Conservation (phyloP, 768 basidiomycete genomes). For the Porpolomopsis calyptriformis region DNA sequence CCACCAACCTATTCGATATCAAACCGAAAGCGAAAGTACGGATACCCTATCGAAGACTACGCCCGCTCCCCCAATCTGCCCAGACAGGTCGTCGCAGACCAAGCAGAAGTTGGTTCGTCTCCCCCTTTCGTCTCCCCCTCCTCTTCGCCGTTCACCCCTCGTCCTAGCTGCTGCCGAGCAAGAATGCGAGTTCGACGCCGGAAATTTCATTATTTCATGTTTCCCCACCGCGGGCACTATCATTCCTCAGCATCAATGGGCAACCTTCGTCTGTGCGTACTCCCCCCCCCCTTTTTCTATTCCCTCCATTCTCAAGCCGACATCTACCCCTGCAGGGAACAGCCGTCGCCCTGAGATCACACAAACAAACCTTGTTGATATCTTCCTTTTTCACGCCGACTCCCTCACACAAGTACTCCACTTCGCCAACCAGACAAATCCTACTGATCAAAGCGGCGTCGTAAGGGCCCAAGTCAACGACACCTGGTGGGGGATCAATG, state of each 20-base stretch:
- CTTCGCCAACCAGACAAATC: slow-evolving; percentile 31
- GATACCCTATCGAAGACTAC: slow-evolving; percentile 10
- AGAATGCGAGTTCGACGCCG: slow-evolving; percentile 44
- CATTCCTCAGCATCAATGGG: slow-evolving; percentile 66
- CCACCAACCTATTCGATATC: slow-evolving; percentile 15
- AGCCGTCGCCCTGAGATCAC: slow-evolving; percentile 55
- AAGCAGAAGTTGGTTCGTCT: slow-evolving; percentile 22
- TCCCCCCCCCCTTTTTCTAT: slow-evolving; percentile 11
- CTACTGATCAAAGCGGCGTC: slow-evolving; percentile 44
- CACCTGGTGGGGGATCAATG: slow-evolving; percentile 56
- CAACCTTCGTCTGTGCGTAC: slow-evolving; percentile 70
- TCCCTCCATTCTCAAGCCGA: slow-evolving; percentile 9
- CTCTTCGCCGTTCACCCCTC: slow-evolving; percentile 5
- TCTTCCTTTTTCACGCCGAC: slow-evolving; percentile 72
- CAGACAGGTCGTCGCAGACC: slow-evolving; percentile 32
- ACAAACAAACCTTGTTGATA: slow-evolving; percentile 54
- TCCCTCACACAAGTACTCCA: slow-evolving; percentile 40
- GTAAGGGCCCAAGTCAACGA: slow-evolving; percentile 55
- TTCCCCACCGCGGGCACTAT: slow-evolving; percentile 47
- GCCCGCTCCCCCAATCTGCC: slow-evolving; percentile 20
- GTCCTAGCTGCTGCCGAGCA: slow-evolving; percentile 30
- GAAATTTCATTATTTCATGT: slow-evolving; percentile 70
- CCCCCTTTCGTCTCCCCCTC: slow-evolving; percentile 4
- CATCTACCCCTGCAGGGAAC: slow-evolving; percentile 48
- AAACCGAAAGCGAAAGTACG: slow-evolving; percentile 22